A percentile compares a stretch with the other conserved stretches of the same genome.
These are phyloP conservation scores for Chenopodium quinoa DNA, from an alignment of 148 eudicot genomes.

Conservation along the genomic window DNA sequence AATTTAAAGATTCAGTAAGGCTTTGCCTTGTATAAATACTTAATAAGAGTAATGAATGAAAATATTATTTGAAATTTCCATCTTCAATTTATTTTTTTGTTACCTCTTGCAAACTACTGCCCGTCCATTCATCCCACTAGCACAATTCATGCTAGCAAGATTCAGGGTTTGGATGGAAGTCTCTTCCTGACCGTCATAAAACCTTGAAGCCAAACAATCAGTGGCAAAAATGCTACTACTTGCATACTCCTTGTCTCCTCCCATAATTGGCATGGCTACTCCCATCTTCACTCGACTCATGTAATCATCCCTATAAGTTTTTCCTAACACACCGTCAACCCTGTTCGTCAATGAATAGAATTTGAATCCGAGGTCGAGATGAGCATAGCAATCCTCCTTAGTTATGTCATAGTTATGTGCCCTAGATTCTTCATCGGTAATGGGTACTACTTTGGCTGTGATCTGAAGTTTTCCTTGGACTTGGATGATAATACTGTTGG, in stretches of 20 bases:
- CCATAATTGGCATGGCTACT: constrained; percentile 45
- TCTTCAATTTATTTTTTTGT: not conserved
- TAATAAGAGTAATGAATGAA: no score
- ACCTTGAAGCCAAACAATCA: constrained; percentile 42
- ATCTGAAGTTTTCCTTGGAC: constrained; percentile 40
- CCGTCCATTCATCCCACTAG: constrained; percentile 40
- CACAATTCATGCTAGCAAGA: constrained; percentile 35
- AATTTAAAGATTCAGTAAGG: not conserved
- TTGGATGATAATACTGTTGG: constrained; percentile 31
- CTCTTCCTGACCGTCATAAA: constrained; percentile 9
- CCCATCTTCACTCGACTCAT: constrained; percentile 44
- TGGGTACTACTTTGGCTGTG: constrained; percentile 42
- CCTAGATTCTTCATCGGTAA: constrained; percentile 41
- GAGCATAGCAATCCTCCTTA: constrained; percentile 44
- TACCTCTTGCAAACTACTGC: constrained; percentile 50
- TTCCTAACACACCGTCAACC: constrained; percentile 50
- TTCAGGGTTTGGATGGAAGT: constrained; percentile 22
- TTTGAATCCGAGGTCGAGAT: constrained; percentile 46
- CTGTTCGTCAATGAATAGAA: constrained; percentile 30
- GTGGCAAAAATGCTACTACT: constrained; percentile 38
- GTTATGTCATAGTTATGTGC: constrained; percentile 42
- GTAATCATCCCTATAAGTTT: constrained; percentile 46
- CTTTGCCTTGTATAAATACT: not conserved
- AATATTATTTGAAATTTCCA: not conserved
- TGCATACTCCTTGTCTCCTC: constrained; percentile 38